These are phyloP conservation scores for Tuber borchii DNA, from an alignment of 495 filamentous ascomycete genomes.

Conservation along the genomic window DNA sequence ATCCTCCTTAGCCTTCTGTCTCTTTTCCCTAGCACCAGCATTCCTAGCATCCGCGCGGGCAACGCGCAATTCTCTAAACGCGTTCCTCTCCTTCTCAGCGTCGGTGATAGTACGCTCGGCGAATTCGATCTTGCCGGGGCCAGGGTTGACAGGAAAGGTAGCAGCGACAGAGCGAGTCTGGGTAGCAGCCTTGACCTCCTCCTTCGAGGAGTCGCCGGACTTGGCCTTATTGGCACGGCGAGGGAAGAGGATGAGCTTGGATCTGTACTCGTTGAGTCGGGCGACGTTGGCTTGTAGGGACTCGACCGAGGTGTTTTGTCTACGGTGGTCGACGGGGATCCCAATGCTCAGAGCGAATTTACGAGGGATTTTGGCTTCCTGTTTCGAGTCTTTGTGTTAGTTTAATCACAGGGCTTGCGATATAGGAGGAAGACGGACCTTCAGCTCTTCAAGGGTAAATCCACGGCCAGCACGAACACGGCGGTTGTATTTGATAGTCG, in stretches of 20 bases:
- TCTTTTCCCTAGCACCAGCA: constrained; percentile 82
- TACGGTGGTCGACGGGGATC: constrained; percentile 93
- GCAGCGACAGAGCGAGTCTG: constrained; percentile 55
- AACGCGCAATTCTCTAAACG: constrained; percentile 76
- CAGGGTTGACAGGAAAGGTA: constrained; percentile 65
- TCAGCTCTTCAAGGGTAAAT: constrained; percentile 93
- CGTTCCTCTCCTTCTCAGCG: constrained; percentile 59
- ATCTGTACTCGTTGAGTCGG: constrained; percentile 92
- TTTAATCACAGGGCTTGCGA: neutral
- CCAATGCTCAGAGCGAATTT: constrained; percentile 90
- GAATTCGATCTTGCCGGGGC: constrained; percentile 59
- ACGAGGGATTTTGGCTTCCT: constrained; percentile 94
- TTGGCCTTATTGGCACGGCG: constrained; percentile 87
- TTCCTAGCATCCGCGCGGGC: constrained; percentile 78
- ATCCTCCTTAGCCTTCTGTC: constrained; percentile 86
- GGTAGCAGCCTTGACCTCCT: constrained; percentile 74
- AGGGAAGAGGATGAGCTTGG: constrained; percentile 92
- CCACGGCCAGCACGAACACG: constrained; percentile 92
- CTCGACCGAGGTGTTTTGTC: constrained; percentile 92
- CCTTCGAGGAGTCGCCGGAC: constrained; percentile 77
- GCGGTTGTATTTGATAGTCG: constrained; percentile 96
- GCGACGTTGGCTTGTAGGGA: constrained; percentile 86
- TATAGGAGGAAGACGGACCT: constrained; percentile 56
- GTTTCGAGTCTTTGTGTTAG: constrained; percentile 29
- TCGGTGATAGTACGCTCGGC: constrained; percentile 71